These are phyloP conservation scores for Aspergillus pseudonomiae DNA, from an alignment of 2,329 filamentous ascomycete species.

Conservation along the genomic window DNA sequence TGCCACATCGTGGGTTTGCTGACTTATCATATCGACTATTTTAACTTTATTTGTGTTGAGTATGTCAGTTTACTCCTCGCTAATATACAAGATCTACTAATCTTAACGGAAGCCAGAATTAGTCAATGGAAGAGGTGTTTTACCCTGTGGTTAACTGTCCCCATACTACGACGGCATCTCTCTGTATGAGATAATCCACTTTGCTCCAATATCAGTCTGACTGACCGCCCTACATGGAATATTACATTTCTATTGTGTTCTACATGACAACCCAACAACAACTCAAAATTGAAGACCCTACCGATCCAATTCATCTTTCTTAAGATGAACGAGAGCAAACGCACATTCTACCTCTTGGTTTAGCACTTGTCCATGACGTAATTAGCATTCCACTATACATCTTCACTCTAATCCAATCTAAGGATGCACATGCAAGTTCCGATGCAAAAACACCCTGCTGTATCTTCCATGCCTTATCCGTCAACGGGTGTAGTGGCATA, in stretches of 20 bases:
- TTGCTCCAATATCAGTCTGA: not conserved
- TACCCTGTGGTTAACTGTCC: not conserved
- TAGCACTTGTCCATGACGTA: not conserved
- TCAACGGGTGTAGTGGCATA: not conserved
- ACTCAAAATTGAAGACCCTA: not conserved
- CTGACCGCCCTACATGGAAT: not conserved
- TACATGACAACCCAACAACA: not conserved
- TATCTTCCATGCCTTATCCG: not conserved
- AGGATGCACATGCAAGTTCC: not conserved
- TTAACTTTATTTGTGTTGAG: not conserved
- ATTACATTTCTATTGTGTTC: not conserved
- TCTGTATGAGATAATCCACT: not conserved
- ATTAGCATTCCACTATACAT: not conserved
- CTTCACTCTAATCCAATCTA: not conserved
- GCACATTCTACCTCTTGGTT: not conserved
- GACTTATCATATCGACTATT: not conserved
- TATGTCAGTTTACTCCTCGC: not conserved
- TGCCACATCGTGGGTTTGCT: conserved; percentile 1
- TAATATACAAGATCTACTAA: not conserved
- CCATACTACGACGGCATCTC: not conserved
- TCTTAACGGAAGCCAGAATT: not conserved
- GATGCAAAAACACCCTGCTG: not conserved
- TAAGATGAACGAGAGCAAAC: not conserved
- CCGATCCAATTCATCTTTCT: not conserved
- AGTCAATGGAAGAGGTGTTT: not conserved